A percentile compares a stretch with the other conserved stretches of the same genome.
phyloP scores from a whole-genome alignment of 805 yeast species.

The Teunomyces panamensis region DNA sequence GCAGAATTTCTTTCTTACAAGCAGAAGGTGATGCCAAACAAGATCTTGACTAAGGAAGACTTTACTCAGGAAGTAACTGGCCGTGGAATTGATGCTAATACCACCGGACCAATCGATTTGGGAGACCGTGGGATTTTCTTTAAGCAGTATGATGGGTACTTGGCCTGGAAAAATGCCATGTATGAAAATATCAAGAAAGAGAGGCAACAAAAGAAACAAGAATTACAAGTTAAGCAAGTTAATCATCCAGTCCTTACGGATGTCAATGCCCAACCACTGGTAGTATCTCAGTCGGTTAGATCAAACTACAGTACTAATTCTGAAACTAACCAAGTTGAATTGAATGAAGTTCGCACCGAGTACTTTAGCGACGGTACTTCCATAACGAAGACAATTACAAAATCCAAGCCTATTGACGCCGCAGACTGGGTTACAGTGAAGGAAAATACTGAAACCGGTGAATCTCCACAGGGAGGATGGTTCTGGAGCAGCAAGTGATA shows the following conservation, averaged over 20 bases:
- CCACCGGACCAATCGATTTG: constrained; percentile 26
- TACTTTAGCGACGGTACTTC: constrained; percentile 37
- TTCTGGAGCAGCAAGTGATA: constrained; percentile 16
- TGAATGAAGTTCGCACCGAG: constrained; percentile 32
- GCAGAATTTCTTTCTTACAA: constrained; percentile 27
- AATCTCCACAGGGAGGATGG: constrained; percentile 17
- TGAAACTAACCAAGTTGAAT: constrained; percentile 26
- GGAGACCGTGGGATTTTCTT: constrained; percentile 61
- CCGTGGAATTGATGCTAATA: constrained; percentile 3
- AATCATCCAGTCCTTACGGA: neutral
- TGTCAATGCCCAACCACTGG: constrained; percentile 1
- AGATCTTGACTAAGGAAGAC: constrained; percentile 56
- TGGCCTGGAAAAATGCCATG: constrained; percentile 67
- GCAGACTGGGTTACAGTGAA: constrained; percentile 30
- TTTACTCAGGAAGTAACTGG: constrained; percentile 36
- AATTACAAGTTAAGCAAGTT: neutral
- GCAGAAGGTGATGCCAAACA: constrained; percentile 21
- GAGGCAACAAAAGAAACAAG: constrained; percentile 1
- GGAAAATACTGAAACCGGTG: constrained; percentile 19
- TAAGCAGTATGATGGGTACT: constrained; percentile 57
- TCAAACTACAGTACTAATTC: constrained; percentile 23
- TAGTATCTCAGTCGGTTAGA: constrained; percentile 28
- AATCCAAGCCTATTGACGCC: constrained; percentile 33
- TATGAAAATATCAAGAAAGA: constrained; percentile 41
- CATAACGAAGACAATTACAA: constrained; percentile 25